Conservation (phyloP, 345 rosid species). For the Boechera divaricarpa region DNA sequence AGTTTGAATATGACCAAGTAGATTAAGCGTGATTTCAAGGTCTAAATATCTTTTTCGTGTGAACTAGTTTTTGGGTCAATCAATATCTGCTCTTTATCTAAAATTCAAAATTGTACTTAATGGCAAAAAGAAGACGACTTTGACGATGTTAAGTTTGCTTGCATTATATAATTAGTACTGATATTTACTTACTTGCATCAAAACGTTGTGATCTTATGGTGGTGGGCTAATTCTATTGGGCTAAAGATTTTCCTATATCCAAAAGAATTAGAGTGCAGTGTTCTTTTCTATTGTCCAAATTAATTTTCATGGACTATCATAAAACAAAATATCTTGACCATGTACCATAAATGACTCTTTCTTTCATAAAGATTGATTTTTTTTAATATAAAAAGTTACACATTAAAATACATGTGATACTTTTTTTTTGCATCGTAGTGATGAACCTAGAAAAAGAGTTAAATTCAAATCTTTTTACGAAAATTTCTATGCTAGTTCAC, state of each 20-base stretch:
- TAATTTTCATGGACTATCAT: neutral
- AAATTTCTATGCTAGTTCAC: too few species aligned
- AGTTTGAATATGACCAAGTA: slow-evolving; percentile 5
- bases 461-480: too few species aligned
- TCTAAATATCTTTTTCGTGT: neutral
- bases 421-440: too few species aligned
- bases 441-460: too few species aligned
- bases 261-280: neutral
- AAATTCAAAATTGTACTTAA: neutral
- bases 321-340: too few species aligned
- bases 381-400: too few species aligned
- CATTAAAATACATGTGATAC: too few species aligned
- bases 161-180: neutral
- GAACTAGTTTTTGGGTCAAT: neutral
- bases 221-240: neutral
- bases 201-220: neutral
- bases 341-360: neutral
- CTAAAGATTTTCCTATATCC: neutral
- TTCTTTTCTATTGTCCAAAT: neutral
- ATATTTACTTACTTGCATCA: neutral
- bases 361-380: too few species aligned
- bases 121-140: neutral
- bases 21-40: neutral
- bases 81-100: neutral
- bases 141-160: neutral